These are phyloP conservation scores for Aspergillus bertholletiae DNA, from an alignment of 495 filamentous ascomycete genomes.

Conservation along the genomic window DNA sequence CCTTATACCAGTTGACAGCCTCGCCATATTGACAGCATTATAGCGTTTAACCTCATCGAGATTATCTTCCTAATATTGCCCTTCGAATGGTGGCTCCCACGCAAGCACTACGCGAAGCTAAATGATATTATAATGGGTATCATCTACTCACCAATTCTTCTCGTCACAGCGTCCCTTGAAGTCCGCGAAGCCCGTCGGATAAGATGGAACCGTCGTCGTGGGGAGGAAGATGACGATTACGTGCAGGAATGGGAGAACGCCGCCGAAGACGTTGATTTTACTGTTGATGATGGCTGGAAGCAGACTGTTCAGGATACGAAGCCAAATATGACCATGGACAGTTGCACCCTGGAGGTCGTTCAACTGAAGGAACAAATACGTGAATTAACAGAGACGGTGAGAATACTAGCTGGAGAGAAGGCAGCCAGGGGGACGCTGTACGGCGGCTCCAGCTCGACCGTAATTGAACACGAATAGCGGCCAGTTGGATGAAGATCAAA, in stretches of 20 bases:
- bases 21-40: neutral
- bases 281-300: conserved; percentile 77
- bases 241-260: conserved; percentile 93
- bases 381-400: conserved; percentile 60
- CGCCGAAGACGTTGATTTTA: conserved; percentile 66
- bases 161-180: conserved; percentile 77
- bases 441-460: conserved; percentile 17
- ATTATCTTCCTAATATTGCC: conserved; percentile 74
- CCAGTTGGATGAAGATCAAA: neutral
- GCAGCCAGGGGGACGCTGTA: neutral
- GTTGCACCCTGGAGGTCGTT: conserved; percentile 62
- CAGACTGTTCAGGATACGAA: conserved; percentile 69
- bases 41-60: conserved; percentile 87
- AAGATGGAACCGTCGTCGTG: conserved; percentile 64
- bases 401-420: conserved; percentile 34
- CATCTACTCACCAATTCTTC: conserved; percentile 80
- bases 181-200: conserved; percentile 65
- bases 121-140: conserved; percentile 86
- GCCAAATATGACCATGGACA: conserved; percentile 73
- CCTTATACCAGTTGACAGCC: neutral
- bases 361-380: conserved; percentile 66
- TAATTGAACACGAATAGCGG: conserved; percentile 6
- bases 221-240: conserved; percentile 87
- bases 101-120: conserved; percentile 62
- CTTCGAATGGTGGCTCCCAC: conserved; percentile 92